Evolutionary conservation across 2,329 filamentous ascomycete species (phyloP), one percentile per base, ranked within the genome.

Genomic region (Neofusicoccum laricinum): DNA sequence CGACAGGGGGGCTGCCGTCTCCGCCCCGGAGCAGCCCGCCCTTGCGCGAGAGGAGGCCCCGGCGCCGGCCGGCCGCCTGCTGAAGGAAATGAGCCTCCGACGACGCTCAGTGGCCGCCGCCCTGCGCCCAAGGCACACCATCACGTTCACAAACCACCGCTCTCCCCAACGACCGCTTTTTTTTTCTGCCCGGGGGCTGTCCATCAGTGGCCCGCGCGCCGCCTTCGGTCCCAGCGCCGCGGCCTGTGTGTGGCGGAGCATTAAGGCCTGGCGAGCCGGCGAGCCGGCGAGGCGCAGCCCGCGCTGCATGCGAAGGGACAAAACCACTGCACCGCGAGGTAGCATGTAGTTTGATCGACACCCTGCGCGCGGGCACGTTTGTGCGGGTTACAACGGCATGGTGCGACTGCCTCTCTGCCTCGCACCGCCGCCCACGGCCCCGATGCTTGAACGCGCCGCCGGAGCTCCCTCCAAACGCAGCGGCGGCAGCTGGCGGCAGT

Each of bases 171-270:
- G 38, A 43, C 38, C 21, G n/a, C 40, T 58, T 58, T 57, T 40
- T 57, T 57, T 40, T 15, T 21, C 21, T 21, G 19, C 53, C 38
- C 17, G 53, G 25, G 25, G 53, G 25, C 40, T 25, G 53, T 43
- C 53, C 53, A 58, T 58, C 53, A 58, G 53, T 58, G 53, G 53
- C 40, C 40, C 53, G 34, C 21, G 53, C 21, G 53, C 17, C 17
- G 7, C 12, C 19, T 58, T 49, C 53, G 53, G 53, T 58, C 53
- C 53, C 53, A 58, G 53, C 53, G 21, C 38, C 12, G 38, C 21
- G 53, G 53, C 21, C 53, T 32, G 53, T 58, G 53, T 58, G 53
- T 58, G 53, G 53, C 53, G 53, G 53, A 58, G 53, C 53, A 58
- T 43, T 58, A 58, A 58, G 53, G 38, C 53, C 53, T 43, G 53